phyloP scores from a whole-genome alignment of 352 stramenopile species.

The Globisporangium middletonii region DNA sequence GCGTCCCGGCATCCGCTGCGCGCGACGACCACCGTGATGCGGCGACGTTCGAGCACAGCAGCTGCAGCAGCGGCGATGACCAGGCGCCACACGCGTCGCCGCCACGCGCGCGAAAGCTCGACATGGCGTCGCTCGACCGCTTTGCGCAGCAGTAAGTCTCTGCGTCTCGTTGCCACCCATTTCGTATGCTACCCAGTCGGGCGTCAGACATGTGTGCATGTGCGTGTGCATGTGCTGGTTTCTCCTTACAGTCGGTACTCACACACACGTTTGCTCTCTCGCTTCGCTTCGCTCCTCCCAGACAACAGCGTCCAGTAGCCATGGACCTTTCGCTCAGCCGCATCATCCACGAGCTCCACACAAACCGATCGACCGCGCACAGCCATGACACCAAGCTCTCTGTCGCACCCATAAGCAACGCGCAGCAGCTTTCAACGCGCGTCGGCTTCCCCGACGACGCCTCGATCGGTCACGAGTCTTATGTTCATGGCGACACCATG shows the following conservation, averaged over 20 bases:
- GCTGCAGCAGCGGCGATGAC: too few relatives aligned
- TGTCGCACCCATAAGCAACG: too few relatives aligned
- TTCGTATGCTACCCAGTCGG: too few relatives aligned
- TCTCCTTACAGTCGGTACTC: neutral
- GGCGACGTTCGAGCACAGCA: too few relatives aligned
- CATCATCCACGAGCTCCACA: conserved; percentile 36
- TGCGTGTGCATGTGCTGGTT: too few relatives aligned
- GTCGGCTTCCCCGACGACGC: too few relatives aligned
- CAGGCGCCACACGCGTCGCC: neutral
- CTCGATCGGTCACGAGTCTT: too few relatives aligned
- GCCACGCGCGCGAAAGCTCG: conserved; percentile 14
- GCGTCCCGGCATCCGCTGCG: neutral
- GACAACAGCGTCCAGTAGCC: conserved; percentile 3
- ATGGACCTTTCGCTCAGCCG: conserved; percentile 42
- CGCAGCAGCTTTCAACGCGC: neutral
- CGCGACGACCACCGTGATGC: too few relatives aligned
- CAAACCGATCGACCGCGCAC: conserved; percentile 3
- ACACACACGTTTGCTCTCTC: neutral
- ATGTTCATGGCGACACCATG: neutral
- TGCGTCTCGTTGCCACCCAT: too few relatives aligned
- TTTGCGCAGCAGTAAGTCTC: conserved; percentile 24
- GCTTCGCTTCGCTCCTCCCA: neutral
- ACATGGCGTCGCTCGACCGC: conserved; percentile 54
- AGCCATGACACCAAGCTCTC: neutral
- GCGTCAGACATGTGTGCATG: too few relatives aligned